Percentiles rank a stretch among this genome's conserved stretches.
Conservation (phyloP, 768 basidiomycete species). For the Pseudohyphozyma bogoriensis region DNA sequence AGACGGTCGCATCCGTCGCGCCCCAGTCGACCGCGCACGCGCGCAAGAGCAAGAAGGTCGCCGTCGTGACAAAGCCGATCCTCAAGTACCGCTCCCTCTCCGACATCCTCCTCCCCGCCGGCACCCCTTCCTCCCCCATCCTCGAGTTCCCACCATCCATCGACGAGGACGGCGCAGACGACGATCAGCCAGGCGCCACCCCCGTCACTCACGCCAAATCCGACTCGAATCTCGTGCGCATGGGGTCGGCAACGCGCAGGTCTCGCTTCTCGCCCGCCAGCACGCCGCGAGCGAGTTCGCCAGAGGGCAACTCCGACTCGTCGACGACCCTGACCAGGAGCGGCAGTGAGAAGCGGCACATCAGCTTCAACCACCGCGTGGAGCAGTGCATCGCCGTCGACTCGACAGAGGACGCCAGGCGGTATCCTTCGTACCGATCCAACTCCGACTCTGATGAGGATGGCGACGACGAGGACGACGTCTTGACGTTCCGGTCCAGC, state of each 20-base stretch:
- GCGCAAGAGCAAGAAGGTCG: conserved; percentile 7
- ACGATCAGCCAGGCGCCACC: conserved; percentile 18
- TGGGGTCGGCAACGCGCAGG: conserved; percentile 22
- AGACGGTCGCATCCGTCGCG: conserved; percentile 25
- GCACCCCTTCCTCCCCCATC: conserved; percentile 22
- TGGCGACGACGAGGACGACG: conserved; percentile 34
- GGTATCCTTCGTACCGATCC: background rate
- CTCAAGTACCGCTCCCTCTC: conserved; percentile 88
- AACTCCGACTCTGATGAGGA: conserved; percentile 25
- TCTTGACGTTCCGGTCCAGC: conserved; percentile 32
- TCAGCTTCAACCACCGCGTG: conserved; percentile 95
- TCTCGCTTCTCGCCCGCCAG: conserved; percentile 11
- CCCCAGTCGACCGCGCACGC: conserved; percentile 9
- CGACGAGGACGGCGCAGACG: conserved; percentile 19
- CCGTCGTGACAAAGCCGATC: conserved; percentile 60
- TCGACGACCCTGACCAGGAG: conserved; percentile 2
- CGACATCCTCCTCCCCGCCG: conserved; percentile 64
- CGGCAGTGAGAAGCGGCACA: conserved; percentile 50
- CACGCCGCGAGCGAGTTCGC: conserved; percentile 17
- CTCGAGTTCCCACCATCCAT: conserved; percentile 4
- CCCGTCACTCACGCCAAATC: conserved; percentile 20
- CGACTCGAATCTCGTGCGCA: conserved; percentile 26
- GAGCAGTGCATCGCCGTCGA: conserved; percentile 71
- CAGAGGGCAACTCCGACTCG: conserved; percentile 26
- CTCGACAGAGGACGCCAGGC: conserved; percentile 35